Conservation (phyloP, 352 stramenopile genomes). For the Phytopythium chamaehyphon region DNA sequence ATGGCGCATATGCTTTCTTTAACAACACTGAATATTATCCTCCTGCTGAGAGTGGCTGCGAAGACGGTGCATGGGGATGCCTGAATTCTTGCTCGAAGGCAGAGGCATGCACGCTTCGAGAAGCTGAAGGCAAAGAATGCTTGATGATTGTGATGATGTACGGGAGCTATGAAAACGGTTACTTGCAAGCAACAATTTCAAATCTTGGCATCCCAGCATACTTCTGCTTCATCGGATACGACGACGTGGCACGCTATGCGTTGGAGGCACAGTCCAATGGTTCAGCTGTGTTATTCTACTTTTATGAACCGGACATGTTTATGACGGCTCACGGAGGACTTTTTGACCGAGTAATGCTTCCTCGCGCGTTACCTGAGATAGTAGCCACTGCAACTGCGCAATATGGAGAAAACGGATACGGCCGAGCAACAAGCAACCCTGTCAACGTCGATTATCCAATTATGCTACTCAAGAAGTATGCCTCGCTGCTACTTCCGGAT, state of each 20-base stretch:
- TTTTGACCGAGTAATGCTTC: conserved; percentile 43
- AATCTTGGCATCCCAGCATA: conserved; percentile 53
- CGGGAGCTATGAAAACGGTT: conserved; percentile 33
- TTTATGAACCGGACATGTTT: conserved; percentile 49
- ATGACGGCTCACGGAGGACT: conserved; percentile 20
- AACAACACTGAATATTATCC: conserved; percentile 30
- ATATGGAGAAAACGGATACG: conserved; percentile 49
- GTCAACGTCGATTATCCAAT: conserved; percentile 40
- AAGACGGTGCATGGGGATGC: conserved; percentile 34
- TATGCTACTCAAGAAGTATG: conserved; percentile 30
- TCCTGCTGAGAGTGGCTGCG: conserved; percentile 14
- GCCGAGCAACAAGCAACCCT: conserved; percentile 31
- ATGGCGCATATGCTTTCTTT: conserved; percentile 16
- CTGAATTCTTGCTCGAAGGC: conserved; percentile 36
- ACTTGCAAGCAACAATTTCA: conserved; percentile 32
- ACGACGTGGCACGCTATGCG: conserved; percentile 27
- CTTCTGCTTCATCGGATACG: conserved; percentile 58
- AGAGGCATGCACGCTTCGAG: conserved; percentile 36
- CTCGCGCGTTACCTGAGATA: conserved; percentile 17
- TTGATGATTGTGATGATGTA: conserved; percentile 45
- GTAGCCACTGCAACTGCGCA: conserved; percentile 23
- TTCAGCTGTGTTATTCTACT: conserved; percentile 40
- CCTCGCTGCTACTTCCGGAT: conserved; percentile 5
- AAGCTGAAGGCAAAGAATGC: conserved; percentile 24
- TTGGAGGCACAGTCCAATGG: conserved; percentile 16